Evolutionary conservation across 768 basidiomycete species (phyloP), one percentile per base, ranked within the genome.

Genomic region (Xerocomus brunneocitrinus): DNA sequence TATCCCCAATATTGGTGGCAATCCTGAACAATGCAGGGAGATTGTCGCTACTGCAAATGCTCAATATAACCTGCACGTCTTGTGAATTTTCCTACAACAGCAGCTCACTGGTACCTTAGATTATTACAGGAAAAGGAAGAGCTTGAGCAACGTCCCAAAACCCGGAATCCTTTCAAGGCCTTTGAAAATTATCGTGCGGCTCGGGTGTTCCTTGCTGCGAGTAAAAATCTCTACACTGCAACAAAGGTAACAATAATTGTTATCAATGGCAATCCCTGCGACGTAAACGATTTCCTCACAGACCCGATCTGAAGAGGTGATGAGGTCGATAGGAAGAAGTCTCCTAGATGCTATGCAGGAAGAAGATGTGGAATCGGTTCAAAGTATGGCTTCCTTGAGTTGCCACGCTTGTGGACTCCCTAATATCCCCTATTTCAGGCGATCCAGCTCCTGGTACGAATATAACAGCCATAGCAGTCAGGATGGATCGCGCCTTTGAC

Each of bases 251-350:
- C 5, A 27, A 27, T 27, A 2, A n/a, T 3, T 1, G 13, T 34
- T 25, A 7, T 22, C 8, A 8, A 25, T 35, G 1, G 3, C 16
- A 28, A 8, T 42, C 2, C 27, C 27, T 27, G 27, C 27, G 27
- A 27, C 5, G 27, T 27, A 27, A 27, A 27, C 27, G 27, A 27
- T 27, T 27, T 25, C n/a, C 6, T 10, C 36, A 16, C 43, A 57
- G 59, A 53, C 28, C 13, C 42, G 3, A 35, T 62, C 59, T 0
- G 60, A 61, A 3, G 46, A 36, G n/a, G 14, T 61, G 8, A 12
- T 34, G 8, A 53, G 52, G 19, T 6, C 49, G 2, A 3, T 27
- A 16, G 19, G 14, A 2, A 50, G 59, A 36, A 7, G 5, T 5
- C 39, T 54, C 1, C 32, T 62, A 4, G n/a, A n/a, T n/a, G 58